Base-by-base conservation (phyloP, 1,284 basidiomycete species). In the Naganishia cerealis region DNA sequence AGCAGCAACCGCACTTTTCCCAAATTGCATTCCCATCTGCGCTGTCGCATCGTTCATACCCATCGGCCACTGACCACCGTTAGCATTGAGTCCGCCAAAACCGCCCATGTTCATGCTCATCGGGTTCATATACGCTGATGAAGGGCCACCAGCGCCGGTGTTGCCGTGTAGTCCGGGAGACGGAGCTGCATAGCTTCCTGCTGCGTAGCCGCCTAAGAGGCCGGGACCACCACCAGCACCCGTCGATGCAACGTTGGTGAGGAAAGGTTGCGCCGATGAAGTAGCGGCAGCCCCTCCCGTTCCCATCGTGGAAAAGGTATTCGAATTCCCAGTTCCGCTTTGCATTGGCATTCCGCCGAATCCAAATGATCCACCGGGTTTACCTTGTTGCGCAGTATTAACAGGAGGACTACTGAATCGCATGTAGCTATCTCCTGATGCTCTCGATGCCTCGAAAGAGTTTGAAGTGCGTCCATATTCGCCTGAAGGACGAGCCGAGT, bases 11-110 rank as follows among this genome's bases (percentile, higher is more conserved):
- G 94, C 94, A 73, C 87, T 93, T 73, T 89, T 88, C 6, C 95
- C 94, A 55, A 99, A 88, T 80, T 98, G 95, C 85, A 99, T 90
- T 39, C 95, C 93, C 81, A 99, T 90, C 80, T 96, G 91, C 0
- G 95, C 90, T 2, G 96, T 98, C 3, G 92, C 88, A 77, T 94
- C 91, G 78, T 97, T 90, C 59, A 68, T 63, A 0, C 88, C 88
- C 89, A 89, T 66, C 33, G 65, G 55, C 67, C 70, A 69, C n/a
- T 57, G 67, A 4, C 46, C 66, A 24, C 75, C 76, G 10, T 72
- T 70, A 74, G 78, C 78, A 12, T 29, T 39, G 26, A 59, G 48
- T 36, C 33, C 59, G 1, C 59, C 58, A 18, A 57, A 42, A 1
- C 33, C 59, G 26, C 59, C 67, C 55, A 58, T 65, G 55, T 38